A percentile compares a stretch with the other conserved stretches of the same genome.
Conservation (phyloP, 805 yeast genomes). For the Kregervanrija pseudodelftensis region DNA sequence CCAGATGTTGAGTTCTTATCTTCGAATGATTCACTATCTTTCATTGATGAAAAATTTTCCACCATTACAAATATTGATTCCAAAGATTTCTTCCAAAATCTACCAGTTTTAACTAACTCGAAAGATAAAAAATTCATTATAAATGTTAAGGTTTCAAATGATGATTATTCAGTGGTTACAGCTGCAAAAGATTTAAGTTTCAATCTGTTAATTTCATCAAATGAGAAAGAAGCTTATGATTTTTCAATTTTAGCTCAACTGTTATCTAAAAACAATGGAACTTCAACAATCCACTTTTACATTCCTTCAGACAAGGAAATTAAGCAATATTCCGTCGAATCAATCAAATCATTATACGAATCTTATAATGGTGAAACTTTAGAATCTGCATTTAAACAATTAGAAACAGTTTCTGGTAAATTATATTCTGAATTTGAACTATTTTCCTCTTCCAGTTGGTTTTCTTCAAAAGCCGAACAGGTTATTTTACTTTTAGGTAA, state of each 20-base stretch:
- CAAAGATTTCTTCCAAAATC: constrained; percentile 42
- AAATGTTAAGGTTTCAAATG: constrained; percentile 49
- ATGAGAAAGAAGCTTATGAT: constrained; percentile 41
- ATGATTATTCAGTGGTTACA: constrained; percentile 66
- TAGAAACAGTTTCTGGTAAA: constrained; percentile 21
- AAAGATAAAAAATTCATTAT: constrained; percentile 43
- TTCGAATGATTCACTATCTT: constrained; percentile 47
- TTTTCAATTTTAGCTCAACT: constrained; percentile 53
- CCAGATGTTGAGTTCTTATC: constrained; percentile 15
- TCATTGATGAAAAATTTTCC: constrained; percentile 29
- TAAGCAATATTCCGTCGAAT: constrained; percentile 7
- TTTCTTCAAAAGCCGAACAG: constrained; percentile 17
- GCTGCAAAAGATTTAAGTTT: constrained; percentile 64
- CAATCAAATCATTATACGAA: constrained; percentile 9
- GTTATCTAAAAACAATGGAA: constrained; percentile 39
- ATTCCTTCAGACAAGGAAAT: constrained; percentile 12
- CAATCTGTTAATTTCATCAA: constrained; percentile 62
- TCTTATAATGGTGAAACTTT: constrained; percentile 24
- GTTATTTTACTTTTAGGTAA: constrained; percentile 62
- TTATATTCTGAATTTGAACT: constrained; percentile 35
- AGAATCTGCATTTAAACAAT: constrained; percentile 26
- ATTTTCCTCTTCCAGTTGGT: constrained; percentile 19
- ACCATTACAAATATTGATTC: constrained; percentile 48
- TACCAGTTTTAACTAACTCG: constrained; percentile 45
- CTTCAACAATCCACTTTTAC: constrained; percentile 71